A percentile compares a stretch with the other conserved stretches of the same genome.
Conservation (phyloP, 352 stramenopile species). For the Phytophthora cactorum region DNA sequence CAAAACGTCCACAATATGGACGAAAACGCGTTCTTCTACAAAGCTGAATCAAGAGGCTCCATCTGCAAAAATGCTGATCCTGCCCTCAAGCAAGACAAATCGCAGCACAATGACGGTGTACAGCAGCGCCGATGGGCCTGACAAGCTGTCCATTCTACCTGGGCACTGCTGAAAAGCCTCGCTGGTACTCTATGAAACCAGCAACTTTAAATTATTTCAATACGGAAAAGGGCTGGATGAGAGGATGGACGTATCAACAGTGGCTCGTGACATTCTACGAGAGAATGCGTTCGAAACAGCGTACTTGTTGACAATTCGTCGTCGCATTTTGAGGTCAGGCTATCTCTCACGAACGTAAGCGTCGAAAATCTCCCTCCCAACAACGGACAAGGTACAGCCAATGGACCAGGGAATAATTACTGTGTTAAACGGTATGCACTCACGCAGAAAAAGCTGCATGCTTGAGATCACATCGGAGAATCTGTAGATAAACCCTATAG, state of each 20-base stretch:
- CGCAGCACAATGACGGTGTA: not conserved
- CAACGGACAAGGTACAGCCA: not conserved
- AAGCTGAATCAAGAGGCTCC: not conserved
- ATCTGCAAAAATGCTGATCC: not conserved
- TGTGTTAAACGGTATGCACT: not conserved
- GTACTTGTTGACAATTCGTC: not conserved
- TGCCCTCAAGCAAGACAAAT: not conserved
- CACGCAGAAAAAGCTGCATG: not conserved
- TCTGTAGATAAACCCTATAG: no score
- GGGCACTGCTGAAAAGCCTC: not conserved
- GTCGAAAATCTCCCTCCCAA: not conserved
- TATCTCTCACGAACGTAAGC: not conserved
- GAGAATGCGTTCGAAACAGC: not conserved
- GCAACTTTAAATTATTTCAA: not conserved
- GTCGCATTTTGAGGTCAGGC: not conserved
- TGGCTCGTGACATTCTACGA: not conserved
- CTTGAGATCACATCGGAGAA: no score
- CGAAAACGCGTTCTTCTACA: not conserved
- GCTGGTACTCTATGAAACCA: not conserved
- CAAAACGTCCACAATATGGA: not conserved
- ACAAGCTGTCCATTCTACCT: not conserved
- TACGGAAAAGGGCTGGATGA: not conserved
- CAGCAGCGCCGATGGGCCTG: not conserved
- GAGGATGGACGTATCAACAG: not conserved
- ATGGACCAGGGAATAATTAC: constrained; percentile 1